A percentile compares a stretch with the other conserved stretches of the same genome.
phyloP scores from a whole-genome alignment of 768 basidiomycete genomes.

The Boletus tylopilopsis region DNA sequence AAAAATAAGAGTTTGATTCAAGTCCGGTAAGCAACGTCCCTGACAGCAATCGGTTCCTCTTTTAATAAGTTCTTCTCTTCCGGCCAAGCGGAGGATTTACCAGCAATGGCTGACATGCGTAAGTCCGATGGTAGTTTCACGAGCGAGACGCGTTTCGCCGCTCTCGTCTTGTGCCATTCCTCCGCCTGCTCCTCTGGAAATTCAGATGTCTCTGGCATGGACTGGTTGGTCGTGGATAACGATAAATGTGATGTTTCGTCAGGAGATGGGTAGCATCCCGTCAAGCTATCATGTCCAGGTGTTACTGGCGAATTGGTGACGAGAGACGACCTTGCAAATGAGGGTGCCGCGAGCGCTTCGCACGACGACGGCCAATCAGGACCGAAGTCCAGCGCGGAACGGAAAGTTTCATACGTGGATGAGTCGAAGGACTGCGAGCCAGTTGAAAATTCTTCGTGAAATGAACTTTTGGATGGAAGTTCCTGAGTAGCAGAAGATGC shows the following conservation, averaged over 20 bases:
- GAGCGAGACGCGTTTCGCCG: slow-evolving; percentile 81
- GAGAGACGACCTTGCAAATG: slow-evolving; percentile 30
- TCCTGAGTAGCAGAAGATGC: slow-evolving; percentile 38
- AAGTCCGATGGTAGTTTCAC: slow-evolving; percentile 65
- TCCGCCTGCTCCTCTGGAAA: slow-evolving; percentile 70
- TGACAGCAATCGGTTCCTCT: slow-evolving; percentile 9
- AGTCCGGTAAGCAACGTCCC: slow-evolving; percentile 1
- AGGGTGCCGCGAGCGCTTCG: slow-evolving; percentile 34
- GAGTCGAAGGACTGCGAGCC: slow-evolving; percentile 39
- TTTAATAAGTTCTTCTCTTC: slow-evolving; percentile 1
- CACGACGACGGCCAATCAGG: slow-evolving; percentile 45
- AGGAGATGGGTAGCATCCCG: slow-evolving; percentile 29
- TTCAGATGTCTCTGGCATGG: slow-evolving; percentile 33
- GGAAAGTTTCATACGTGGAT: slow-evolving; percentile 54
- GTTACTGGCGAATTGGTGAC: slow-evolving; percentile 37
- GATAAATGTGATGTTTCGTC: slow-evolving; percentile 26
- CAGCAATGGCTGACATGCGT: slow-evolving; percentile 23
- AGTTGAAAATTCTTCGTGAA: slow-evolving; percentile 12
- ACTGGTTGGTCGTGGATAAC: slow-evolving; percentile 16
- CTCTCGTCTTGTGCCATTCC: slow-evolving; percentile 82
- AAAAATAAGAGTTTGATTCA: slow-evolving; percentile 2
- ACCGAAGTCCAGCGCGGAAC: slow-evolving; percentile 60
- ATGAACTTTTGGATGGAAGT: slow-evolving; percentile 7
- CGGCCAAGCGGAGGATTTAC: slow-evolving; percentile 13
- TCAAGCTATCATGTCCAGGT: slow-evolving; percentile 28